Base-by-base conservation (phyloP, 2,329 filamentous ascomycete genomes). In the Eurotiales sp. region DNA sequence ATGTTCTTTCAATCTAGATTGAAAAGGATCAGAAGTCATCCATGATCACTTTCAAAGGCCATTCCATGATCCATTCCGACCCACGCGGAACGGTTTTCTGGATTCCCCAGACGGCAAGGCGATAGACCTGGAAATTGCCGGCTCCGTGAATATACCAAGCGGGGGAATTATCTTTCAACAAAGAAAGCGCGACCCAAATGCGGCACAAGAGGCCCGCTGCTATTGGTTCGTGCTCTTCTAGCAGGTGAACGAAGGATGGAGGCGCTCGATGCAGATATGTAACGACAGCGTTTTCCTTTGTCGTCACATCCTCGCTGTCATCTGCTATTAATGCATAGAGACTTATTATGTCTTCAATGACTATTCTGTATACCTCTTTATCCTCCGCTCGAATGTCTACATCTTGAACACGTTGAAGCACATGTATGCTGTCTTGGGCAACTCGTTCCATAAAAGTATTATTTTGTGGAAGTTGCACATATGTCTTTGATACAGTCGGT, bases 71-170 rank as follows among this genome's bases (percentile, higher is more conserved):
- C 51, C 45, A 53, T 19, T 21, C 11, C 51, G 40, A 49, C 5
- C 41, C 23, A 17, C 1, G n/a, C 7, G 51, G 23, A 23, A 53
- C 25, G 4, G 22, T 15, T 4, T 22, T 32, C 8, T 22, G 12
- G 32, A 52, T 48, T 15, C 17, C 40, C 5, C 14, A 6, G 15
- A 49, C 14, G 30, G 45, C 25, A 34, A 19, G 17, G 10, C 23
- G 36, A 22, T 48, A 37, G 25, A 52, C 39, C 8, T 19, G 45
- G 25, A 39, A 39, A 6, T 40, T 32, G 8, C 40, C 45, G 8
- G 45, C 34, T 39, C 51, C 51, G 29, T 52, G 51, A 25, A 52
- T 52, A 17, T 49, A 49, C 51, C 51, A 52, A 12, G 50, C 27
- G 1, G 30, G 44, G 36, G 51, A 52, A 6, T 4, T 17, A 11